Base-by-base conservation (phyloP, 2,329 filamentous ascomycete genomes). In the Epichloe glyceriae region DNA sequence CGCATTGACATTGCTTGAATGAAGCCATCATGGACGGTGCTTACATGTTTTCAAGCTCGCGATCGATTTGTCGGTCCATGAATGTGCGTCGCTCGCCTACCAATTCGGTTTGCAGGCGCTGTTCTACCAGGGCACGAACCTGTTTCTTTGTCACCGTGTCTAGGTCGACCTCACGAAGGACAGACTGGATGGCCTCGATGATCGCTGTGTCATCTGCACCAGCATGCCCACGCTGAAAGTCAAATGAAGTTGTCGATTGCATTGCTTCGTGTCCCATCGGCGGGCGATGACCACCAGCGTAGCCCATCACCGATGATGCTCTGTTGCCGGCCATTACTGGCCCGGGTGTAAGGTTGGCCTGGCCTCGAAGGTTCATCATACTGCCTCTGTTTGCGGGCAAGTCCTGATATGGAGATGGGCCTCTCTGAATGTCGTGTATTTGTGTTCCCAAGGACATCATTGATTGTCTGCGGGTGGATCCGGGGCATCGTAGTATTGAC, bases 71-170 rank as follows among this genome's bases (percentile, higher is more conserved):
- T 58, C 83, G 78, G 70, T 96, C 91, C 72, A 97, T 81, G 71
- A 95, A 97, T 15, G 83, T 82, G 64, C 86, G 82, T 66, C 88
- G 84, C 68, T 96, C 90, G 20, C 89, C 90, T 0, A 79, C 75
- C 52, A 97, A 75, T 65, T 95, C 89, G 4, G 86, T 91, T 71
- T 96, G 91, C 55, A 98, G 70, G 61, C 90, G 80, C 72, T 96
- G 89, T 71, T 98, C 93, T 12, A 95, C 89, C 43, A 97, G 76
- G 3, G 87, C 90, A 47, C 87, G 79, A 51, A 93, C 85, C 71
- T 97, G 91, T 73, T 98, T 98, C 82, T 97, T 98, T 6, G 93
- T 98, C 46, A 97, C 88, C n/a, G 79, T 91, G 65, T 98, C 93
- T 41, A 98, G 75, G 66, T 98, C 91, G 0, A 96, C 89, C 61